Evolutionary conservation across 2,329 filamentous ascomycete genomes (phyloP).

Genomic region (Gaeumannomyces tritici): DNA sequence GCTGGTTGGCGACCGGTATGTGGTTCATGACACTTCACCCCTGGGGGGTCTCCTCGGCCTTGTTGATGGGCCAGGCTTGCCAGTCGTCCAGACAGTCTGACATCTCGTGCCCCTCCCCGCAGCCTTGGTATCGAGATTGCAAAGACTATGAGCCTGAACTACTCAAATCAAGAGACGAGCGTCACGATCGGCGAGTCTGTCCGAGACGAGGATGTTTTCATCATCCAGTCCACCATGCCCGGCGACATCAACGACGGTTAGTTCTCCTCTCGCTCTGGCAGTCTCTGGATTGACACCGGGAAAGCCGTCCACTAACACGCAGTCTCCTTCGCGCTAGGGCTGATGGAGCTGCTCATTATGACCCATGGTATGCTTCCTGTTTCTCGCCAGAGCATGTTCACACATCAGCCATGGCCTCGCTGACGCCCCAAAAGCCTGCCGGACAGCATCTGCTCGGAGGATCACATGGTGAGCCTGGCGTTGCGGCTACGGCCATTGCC

Average conservation of each 20-base stretch:
- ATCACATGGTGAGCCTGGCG: conserved; percentile 8
- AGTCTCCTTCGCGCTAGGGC: conserved; percentile 13
- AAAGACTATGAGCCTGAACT: conserved; percentile 22
- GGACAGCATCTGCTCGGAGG: conserved; percentile 13
- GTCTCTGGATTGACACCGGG: too few species aligned
- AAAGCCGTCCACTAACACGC: background rate
- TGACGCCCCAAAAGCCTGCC: conserved; percentile 7
- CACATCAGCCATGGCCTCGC: background rate
- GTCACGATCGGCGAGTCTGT: conserved; percentile 94
- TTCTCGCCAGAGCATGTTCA: background rate
- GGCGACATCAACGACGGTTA: conserved; percentile 90
- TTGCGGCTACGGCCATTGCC: background rate
- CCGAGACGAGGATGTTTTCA: conserved; percentile 95
- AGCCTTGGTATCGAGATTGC: conserved; percentile 5
- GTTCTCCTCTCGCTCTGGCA: background rate
- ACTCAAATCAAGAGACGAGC: conserved; percentile 78
- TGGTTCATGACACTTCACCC: background rate
- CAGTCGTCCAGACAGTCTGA: background rate
- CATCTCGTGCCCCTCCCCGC: background rate
- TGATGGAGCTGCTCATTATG: conserved; percentile 98
- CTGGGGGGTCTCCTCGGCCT: background rate
- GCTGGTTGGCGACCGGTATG: conserved; percentile 3
- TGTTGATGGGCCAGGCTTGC: background rate
- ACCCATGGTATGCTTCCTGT: conserved; percentile 54
- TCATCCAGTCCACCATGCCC: conserved; percentile 87